Evolutionary conservation across 1,139 yeast genomes (phyloP).

Genomic region (Suhomyces guaymorum): DNA sequence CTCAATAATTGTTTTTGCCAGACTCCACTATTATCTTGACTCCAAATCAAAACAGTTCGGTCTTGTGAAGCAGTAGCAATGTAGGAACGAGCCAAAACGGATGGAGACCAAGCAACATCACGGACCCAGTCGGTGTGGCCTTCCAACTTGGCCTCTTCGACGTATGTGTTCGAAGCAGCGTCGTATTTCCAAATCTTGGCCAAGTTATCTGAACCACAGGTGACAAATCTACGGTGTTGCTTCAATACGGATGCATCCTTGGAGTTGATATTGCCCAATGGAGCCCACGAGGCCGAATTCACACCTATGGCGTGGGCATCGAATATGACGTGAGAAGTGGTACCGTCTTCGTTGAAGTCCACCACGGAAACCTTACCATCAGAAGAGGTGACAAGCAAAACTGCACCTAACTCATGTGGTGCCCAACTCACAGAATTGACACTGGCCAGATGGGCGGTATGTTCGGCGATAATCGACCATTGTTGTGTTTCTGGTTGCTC

Average conservation of each 20-base stretch:
- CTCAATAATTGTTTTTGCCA: slow-evolving; percentile 84
- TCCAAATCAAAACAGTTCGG: slow-evolving; percentile 92
- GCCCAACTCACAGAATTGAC: slow-evolving; percentile 97
- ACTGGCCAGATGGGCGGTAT: slow-evolving; percentile 86
- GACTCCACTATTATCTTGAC: slow-evolving; percentile 61
- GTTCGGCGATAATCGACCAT: slow-evolving; percentile 89
- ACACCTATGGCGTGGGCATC: slow-evolving; percentile 93
- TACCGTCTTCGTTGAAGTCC: slow-evolving; percentile 89
- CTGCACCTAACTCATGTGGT: slow-evolving; percentile 95
- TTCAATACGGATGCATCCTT: slow-evolving; percentile 35
- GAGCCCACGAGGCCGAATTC: slow-evolving; percentile 96
- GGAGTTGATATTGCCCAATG: slow-evolving; percentile 44
- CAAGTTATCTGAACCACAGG: slow-evolving; percentile 94
- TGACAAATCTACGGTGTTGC: slow-evolving; percentile 64
- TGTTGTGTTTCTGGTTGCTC: slow-evolving; percentile 76
- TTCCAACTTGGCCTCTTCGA: slow-evolving; percentile 72
- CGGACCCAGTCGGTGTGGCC: slow-evolving; percentile 99
- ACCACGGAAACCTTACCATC: slow-evolving; percentile 92
- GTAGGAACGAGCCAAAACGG: slow-evolving; percentile 79
- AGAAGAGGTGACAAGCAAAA: slow-evolving; percentile 84
- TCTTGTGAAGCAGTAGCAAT: slow-evolving; percentile 99
- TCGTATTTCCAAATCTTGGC: slow-evolving; percentile 89
- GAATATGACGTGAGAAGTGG: slow-evolving; percentile 63
- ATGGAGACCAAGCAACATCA: slow-evolving; percentile 98
- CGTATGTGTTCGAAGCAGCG: slow-evolving; percentile 55